phyloP scores from a whole-genome alignment of 495 filamentous ascomycete genomes.

The Aspergillus heteromorphus region DNA sequence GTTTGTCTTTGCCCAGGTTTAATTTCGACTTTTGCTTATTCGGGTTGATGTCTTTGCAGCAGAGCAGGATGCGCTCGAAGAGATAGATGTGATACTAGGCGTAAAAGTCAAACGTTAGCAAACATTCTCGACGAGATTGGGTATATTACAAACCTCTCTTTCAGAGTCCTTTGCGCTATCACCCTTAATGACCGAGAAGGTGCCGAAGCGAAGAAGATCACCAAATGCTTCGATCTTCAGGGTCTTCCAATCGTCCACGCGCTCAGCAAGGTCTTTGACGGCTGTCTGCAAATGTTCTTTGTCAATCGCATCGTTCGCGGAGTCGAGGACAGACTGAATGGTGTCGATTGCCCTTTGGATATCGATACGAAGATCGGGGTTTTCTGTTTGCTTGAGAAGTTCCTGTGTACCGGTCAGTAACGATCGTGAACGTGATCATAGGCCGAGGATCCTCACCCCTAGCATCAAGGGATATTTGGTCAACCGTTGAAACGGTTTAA shows the following conservation, averaged over 20 bases:
- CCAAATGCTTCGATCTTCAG: conserved; percentile 88
- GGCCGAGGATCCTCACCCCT: conserved; percentile 50
- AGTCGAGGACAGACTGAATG: conserved; percentile 68
- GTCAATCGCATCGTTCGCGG: conserved; percentile 85
- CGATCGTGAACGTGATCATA: not conserved
- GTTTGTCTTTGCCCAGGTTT: conserved; percentile 59
- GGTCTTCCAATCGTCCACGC: conserved; percentile 98
- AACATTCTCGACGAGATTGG: not conserved
- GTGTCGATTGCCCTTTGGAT: conserved; percentile 66
- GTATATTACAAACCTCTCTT: conserved; percentile 62
- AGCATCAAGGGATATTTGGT: conserved; percentile 91
- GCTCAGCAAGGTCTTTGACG: conserved; percentile 67
- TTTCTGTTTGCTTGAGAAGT: conserved; percentile 72
- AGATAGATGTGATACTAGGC: conserved; percentile 91
- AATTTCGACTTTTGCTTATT: conserved; percentile 77
- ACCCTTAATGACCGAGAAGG: conserved; percentile 88
- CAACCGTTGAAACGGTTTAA: conserved; percentile 94
- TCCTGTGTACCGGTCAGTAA: conserved; percentile 50
- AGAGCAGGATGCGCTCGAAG: conserved; percentile 91
- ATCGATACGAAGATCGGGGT: conserved; percentile 62
- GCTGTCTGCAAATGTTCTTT: conserved; percentile 76
- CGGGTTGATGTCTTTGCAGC: conserved; percentile 90
- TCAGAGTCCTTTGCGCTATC: conserved; percentile 70
- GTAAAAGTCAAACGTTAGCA: conserved; percentile 27
- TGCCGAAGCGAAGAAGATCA: conserved; percentile 81